Evolutionary conservation across 805 yeast species (phyloP).

Genomic region (Debaryomyces castellii): DNA sequence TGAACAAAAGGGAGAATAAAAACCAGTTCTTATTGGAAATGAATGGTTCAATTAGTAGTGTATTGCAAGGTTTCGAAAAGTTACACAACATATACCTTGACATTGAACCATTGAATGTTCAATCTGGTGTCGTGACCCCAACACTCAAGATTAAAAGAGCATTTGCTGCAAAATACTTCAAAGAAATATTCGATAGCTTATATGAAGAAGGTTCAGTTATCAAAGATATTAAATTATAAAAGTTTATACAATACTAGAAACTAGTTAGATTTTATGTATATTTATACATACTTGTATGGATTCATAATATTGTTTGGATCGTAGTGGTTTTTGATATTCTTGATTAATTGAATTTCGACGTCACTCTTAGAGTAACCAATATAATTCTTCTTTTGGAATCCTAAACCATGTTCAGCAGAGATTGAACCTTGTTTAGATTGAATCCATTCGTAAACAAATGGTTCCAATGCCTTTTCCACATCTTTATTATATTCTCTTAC

Average conservation of each 20-base stretch:
- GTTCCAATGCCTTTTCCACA: constrained; percentile 83
- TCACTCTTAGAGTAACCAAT: constrained; percentile 80
- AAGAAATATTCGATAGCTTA: constrained; percentile 23
- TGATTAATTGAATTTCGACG: constrained; percentile 70
- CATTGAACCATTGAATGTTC: constrained; percentile 40
- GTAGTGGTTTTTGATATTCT: constrained; percentile 71
- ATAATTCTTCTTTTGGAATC: constrained; percentile 93
- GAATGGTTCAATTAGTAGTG: constrained; percentile 20
- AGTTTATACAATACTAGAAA: neutral
- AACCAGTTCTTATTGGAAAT: constrained; percentile 18
- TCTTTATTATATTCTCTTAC: constrained; percentile 78
- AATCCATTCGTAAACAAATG: constrained; percentile 93
- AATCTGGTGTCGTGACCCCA: constrained; percentile 39
- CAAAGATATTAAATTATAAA: constrained; percentile 18
- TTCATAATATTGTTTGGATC: constrained; percentile 93
- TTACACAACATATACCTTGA: constrained; percentile 35
- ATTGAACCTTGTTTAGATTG: constrained; percentile 74
- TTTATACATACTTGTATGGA: constrained; percentile 84
- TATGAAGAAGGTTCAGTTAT: constrained; percentile 37
- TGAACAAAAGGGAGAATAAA: constrained; percentile 23
- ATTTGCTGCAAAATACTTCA: constrained; percentile 29
- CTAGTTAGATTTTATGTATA: neutral
- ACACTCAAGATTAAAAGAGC: constrained; percentile 45
- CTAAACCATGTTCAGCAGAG: constrained; percentile 96
- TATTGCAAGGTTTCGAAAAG: constrained; percentile 37